Evolutionary conservation across 2,329 filamentous ascomycete genomes (phyloP).

Genomic region (Tetracladium maxilliforme): DNA sequence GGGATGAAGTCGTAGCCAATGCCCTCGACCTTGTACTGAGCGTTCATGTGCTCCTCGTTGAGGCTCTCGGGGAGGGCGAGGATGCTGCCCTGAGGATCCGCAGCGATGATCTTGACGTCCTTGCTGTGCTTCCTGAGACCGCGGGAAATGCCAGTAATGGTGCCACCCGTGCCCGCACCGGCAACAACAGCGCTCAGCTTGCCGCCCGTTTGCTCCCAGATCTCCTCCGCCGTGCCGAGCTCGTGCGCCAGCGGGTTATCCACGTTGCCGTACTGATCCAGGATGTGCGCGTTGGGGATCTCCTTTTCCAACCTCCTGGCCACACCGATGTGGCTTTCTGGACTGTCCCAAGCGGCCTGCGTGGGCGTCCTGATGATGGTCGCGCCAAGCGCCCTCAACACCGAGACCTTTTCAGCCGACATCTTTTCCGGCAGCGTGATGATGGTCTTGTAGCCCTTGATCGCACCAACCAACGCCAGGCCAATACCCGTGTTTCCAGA

Average conservation of each 20-base stretch:
- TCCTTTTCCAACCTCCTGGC: constrained; percentile 83
- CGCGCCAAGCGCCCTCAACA: constrained; percentile 82
- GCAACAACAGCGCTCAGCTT: constrained; percentile 74
- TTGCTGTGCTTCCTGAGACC: constrained; percentile 80
- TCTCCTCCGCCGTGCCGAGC: constrained; percentile 86
- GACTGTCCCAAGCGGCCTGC: constrained; percentile 84
- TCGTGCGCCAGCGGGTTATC: constrained; percentile 94
- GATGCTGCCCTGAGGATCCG: constrained; percentile 85
- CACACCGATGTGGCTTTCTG: constrained; percentile 94
- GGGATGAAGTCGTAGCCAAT: constrained; percentile 99
- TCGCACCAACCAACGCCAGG: constrained; percentile 79
- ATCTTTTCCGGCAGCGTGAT: constrained; percentile 99
- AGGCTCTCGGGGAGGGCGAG: constrained; percentile 67
- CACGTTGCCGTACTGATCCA: constrained; percentile 86
- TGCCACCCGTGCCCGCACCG: constrained; percentile 89
- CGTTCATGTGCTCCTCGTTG: constrained; percentile 69
- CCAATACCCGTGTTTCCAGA: constrained; percentile 98
- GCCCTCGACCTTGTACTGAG: constrained; percentile 92
- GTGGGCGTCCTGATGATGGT: constrained; percentile 97
- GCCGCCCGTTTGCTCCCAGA: constrained; percentile 81
- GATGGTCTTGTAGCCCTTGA: constrained; percentile 97
- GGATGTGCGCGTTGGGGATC: constrained; percentile 89
- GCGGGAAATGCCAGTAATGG: constrained; percentile 76
- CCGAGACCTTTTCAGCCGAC: constrained; percentile 95
- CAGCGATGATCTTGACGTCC: constrained; percentile 76